These are phyloP conservation scores for Colletotrichum sp. DNA, from an alignment of 2,329 filamentous ascomycete genomes.

Conservation along the genomic window DNA sequence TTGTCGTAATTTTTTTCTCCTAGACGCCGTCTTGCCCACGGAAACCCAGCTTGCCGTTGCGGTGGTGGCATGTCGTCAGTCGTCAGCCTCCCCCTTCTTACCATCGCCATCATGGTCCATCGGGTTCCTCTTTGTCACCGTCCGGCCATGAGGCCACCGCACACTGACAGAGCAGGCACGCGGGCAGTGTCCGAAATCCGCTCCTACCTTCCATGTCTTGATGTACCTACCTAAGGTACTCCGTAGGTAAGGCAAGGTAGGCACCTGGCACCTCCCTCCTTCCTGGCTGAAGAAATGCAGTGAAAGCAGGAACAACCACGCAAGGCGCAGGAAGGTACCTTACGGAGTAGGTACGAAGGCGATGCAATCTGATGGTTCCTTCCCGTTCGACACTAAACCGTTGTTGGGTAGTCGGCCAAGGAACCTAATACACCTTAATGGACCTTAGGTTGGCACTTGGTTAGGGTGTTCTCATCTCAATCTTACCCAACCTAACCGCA, in stretches of 20 bases:
- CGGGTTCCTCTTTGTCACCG: neutral
- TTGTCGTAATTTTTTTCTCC: neutral
- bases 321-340: neutral
- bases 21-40: neutral
- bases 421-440: neutral
- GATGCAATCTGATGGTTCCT: neutral
- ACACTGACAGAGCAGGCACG: neutral
- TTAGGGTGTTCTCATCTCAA: neutral
- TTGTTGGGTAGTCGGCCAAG: neutral
- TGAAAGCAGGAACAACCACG: neutral
- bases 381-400: constrained; percentile 3
- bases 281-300: neutral
- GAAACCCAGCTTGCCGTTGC: neutral
- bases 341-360: neutral
- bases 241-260: neutral
- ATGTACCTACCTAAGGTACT: neutral
- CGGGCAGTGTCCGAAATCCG: neutral
- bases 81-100: neutral
- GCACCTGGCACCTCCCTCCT: neutral
- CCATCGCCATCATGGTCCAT: neutral
- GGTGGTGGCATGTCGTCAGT: neutral
- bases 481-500: neutral
- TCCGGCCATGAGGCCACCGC: neutral
- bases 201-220: neutral
- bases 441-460: neutral